Evolutionary conservation across 2,329 filamentous ascomycete genomes (phyloP), one percentile per base, ranked within the genome.

Genomic region (Ceratocystis smalleyi): DNA sequence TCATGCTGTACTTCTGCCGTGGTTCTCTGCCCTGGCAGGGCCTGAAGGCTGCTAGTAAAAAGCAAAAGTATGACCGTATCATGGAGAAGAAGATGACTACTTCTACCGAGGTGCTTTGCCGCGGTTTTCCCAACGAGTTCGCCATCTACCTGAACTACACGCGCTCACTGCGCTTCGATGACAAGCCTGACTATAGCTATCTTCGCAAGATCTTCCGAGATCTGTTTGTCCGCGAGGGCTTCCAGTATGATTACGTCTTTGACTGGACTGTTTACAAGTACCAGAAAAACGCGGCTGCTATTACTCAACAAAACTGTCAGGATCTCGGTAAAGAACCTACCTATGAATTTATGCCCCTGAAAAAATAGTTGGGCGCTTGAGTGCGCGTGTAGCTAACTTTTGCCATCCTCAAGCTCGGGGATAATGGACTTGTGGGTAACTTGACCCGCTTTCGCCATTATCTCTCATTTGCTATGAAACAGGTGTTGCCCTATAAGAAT

Each of bases 1-100:
- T 99, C 73, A 97, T 99, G 91, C 88, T 99, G 68, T 99, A 99
- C 83, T 99, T 99, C 81, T 97, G 92, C 82, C 92, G 94, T 77
- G 94, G 94, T 68, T 96, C 91, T 69, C 90, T 99, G 65, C 94
- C 94, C 68, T 99, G 94, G 94, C 94, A 99, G 80, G 94, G 94
- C 65, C 82, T 96, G 64, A 96, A 96, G 84, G 92, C 92, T 79
- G 92, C 92, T 71, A 96, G 91, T 70, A 96, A 96, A 86, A 96
- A 96, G 86, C 92, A 97, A 81, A 99, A 99, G 81, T 97, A 99
- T 75, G 94, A 99, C 78, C 86, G 92, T 69, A 99, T 99, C 79
- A 97, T 97, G 92, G 94, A 99, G 83, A 99, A 99, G 87, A 99
- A 99, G 89, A 97, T 97, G 94, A 99, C 94, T 15, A 99, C 94